These are phyloP conservation scores for Ramaria rubella DNA, from an alignment of 768 basidiomycete genomes.

Conservation along the genomic window DNA sequence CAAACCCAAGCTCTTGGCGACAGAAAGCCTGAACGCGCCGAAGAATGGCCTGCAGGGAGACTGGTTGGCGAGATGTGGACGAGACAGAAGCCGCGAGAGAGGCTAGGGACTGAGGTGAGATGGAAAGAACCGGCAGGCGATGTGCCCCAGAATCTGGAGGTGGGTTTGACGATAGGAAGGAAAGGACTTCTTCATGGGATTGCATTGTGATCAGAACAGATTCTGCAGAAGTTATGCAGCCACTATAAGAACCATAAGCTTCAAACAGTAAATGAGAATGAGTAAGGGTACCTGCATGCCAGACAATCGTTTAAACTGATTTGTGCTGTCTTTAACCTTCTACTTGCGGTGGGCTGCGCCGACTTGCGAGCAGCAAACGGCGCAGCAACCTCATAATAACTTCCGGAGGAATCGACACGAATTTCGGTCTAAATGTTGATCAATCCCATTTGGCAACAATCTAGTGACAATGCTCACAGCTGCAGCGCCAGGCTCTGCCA, in stretches of 20 bases:
- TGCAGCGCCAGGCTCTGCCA: slow-evolving; percentile 36
- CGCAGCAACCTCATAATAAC: slow-evolving; percentile 82
- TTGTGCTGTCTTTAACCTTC: slow-evolving; percentile 86
- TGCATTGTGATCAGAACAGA: slow-evolving; percentile 94
- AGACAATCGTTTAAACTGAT: slow-evolving; percentile 97
- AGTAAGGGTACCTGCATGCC: slow-evolving; percentile 80
- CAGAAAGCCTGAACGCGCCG: slow-evolving; percentile 68
- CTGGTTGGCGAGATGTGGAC: slow-evolving; percentile 35
- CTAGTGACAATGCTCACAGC: slow-evolving; percentile 26
- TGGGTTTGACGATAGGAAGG: slow-evolving; percentile 60
- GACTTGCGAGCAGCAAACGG: slow-evolving; percentile 32
- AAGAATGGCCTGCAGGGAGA: slow-evolving; percentile 55
- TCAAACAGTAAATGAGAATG: not conserved
- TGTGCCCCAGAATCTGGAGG: slow-evolving; percentile 32
- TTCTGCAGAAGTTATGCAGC: slow-evolving; percentile 98
- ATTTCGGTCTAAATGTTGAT: slow-evolving; percentile 71
- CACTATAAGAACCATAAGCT: slow-evolving; percentile 40
- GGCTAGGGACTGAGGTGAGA: slow-evolving; percentile 82
- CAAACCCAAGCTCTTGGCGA: slow-evolving; percentile 60
- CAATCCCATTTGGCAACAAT: not conserved
- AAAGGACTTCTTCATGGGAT: slow-evolving; percentile 87
- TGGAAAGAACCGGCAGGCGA: slow-evolving; percentile 69
- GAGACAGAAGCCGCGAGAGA: slow-evolving; percentile 64
- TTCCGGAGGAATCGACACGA: slow-evolving; percentile 73
- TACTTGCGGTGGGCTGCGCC: slow-evolving; percentile 15